Percentiles rank a stretch among this genome's conserved stretches.
Conservation (phyloP, 768 basidiomycete species). For the Lentinula raphanica region DNA sequence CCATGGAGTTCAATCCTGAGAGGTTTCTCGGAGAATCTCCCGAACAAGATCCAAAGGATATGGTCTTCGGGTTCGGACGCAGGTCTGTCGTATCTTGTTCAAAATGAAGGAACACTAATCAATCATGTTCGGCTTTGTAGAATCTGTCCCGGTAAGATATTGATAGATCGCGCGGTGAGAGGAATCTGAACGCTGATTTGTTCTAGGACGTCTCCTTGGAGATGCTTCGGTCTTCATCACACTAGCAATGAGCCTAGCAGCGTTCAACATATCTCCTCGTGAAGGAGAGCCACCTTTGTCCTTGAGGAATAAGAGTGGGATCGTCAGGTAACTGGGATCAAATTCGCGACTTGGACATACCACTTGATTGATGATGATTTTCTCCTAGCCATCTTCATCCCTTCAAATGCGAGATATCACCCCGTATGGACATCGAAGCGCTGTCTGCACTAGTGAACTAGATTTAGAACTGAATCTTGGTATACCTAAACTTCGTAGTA, state of each 20-base stretch:
- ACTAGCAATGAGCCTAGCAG: constrained; percentile 3
- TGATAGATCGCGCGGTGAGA: not conserved
- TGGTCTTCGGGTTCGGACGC: constrained; percentile 13
- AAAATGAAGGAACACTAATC: not conserved
- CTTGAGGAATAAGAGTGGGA: constrained; percentile 1
- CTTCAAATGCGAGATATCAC: constrained; percentile 6
- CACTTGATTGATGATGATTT: not conserved
- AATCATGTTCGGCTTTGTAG: not conserved
- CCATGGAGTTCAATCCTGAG: constrained; percentile 14
- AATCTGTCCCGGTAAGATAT: constrained; percentile 3
- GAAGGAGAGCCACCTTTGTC: constrained; percentile 1
- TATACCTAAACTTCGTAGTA: no score
- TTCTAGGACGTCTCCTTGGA: constrained; percentile 4
- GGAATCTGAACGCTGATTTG: not conserved
- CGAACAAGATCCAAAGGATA: constrained; percentile 9
- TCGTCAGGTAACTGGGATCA: constrained; percentile 1
- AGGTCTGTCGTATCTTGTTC: constrained; percentile 1
- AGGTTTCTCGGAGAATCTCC: constrained; percentile 11
- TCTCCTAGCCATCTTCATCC: constrained; percentile 1
- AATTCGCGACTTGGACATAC: not conserved
- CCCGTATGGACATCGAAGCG: not conserved
- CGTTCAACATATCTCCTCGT: constrained; percentile 1
- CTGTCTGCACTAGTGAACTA: not conserved
- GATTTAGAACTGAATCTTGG: not conserved
- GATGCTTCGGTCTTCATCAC: constrained; percentile 5